These are phyloP conservation scores for Mycena chlorophos DNA, from an alignment of 768 basidiomycete species.

Conservation along the genomic window DNA sequence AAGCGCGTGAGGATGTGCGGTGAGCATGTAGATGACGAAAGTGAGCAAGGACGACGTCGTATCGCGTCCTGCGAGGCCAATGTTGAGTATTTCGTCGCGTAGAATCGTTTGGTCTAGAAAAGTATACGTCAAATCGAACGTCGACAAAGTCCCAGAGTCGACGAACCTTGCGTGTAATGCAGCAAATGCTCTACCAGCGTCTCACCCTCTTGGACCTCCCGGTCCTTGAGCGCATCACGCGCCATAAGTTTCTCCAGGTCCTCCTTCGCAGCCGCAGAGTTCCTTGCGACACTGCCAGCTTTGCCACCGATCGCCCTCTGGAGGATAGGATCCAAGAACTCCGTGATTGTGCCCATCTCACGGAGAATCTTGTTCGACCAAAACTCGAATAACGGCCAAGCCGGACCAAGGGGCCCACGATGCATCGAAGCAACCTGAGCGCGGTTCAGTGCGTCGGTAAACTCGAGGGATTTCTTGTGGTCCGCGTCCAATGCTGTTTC, in stretches of 20 bases:
- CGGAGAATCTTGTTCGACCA: slow-evolving; percentile 45
- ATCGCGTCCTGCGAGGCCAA: neutral
- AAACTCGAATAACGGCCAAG: slow-evolving; percentile 55
- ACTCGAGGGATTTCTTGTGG: slow-evolving; percentile 17
- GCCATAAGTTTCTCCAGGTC: too few species aligned
- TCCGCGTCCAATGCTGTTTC: neutral
- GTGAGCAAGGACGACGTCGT: neutral
- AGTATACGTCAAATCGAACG: neutral
- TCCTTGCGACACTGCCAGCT: slow-evolving; percentile 18
- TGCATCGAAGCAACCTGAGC: slow-evolving; percentile 40
- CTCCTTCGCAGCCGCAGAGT: slow-evolving; percentile 15
- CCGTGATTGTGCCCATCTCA: slow-evolving; percentile 44
- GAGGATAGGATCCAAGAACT: slow-evolving; percentile 53
- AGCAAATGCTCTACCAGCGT: slow-evolving; percentile 50
- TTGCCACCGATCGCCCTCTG: slow-evolving; percentile 26
- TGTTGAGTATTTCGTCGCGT: neutral
- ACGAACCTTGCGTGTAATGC: slow-evolving; percentile 49
- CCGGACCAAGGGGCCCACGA: slow-evolving; percentile 38
- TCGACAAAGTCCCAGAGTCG: neutral
- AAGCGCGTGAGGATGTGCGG: neutral
- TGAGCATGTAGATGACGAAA: neutral
- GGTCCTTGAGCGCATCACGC: too few species aligned
- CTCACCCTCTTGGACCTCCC: slow-evolving; percentile 25
- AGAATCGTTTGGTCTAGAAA: neutral
- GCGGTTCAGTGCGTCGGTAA: slow-evolving; percentile 43